Base-by-base conservation (phyloP, 139 green algal genomes). In the Pseudopediastrum boryanum region DNA sequence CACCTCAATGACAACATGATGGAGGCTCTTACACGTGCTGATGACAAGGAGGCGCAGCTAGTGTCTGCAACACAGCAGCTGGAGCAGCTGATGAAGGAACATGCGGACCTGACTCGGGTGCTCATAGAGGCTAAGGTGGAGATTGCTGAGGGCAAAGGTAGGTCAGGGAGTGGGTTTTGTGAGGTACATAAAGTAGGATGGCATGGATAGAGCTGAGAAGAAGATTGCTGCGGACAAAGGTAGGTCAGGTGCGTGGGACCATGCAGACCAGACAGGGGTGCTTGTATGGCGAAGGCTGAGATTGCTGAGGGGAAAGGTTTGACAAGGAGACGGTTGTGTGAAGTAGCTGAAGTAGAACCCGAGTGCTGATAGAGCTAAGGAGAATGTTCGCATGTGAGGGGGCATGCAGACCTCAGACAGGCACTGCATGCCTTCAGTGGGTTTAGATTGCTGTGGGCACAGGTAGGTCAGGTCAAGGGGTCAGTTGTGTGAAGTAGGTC, bases 41-140 rank as follows among this genome's bases (percentile, higher is more conserved):
- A 86, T 21, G 76, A 86, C 46, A 36, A 67, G 10, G 69, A 77
- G 52, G 80, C 74, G 16, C 48, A 58, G 73, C 43, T 73, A 10
- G 42, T 29, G 6, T 6, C 10, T 36, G 41, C 72, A 27, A 43
- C 39, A 10, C 38, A 70, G 23, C 27, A 58, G 12, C 44, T 78
- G 16, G 10, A 52, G 39, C 75, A 86, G 62, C 69, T 77, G 58
- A 50, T 83, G 68, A 33, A 29, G 29, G 73, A 80, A 44, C 59
- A 80, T 38, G 59, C 59, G 29, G 59, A 80, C 38, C 63, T 86
- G 16, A 83, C 79, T 23, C 38, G 59, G 8, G 61, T 80, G 38
- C 76, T 86, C 36, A 80, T 86, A 50, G 71, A 77, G 0, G 59
- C 82, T 43, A 86, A 86, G 76, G 82, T 86, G 63, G 67, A 83